Percentiles rank a stretch among this genome's conserved stretches.
Conservation (phyloP, 345 rosid species). For the Salix udensis region DNA sequence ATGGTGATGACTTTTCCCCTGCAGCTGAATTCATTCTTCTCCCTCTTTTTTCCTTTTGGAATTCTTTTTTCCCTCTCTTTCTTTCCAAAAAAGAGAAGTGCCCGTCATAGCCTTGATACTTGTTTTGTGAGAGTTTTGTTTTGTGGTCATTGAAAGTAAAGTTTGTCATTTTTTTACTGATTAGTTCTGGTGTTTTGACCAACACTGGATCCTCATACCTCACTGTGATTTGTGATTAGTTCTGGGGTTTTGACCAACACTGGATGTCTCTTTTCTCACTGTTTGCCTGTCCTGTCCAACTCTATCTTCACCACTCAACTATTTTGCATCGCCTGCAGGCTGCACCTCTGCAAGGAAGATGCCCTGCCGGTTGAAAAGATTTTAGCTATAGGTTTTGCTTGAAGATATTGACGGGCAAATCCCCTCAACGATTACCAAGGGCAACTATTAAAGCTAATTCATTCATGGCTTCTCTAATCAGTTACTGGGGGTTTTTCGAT, state of each 20-base stretch:
- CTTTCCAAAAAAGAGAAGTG: slow-evolving; percentile 9
- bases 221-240: neutral
- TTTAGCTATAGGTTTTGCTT: neutral
- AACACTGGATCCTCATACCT: neutral
- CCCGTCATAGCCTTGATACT: slow-evolving; percentile 14
- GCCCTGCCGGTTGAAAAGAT: no score
- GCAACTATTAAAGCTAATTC: no score
- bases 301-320: neutral
- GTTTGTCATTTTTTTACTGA: slow-evolving; percentile 6
- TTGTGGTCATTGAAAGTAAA: slow-evolving; percentile 19
- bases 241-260: neutral
- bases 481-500: no score
- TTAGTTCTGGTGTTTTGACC: neutral
- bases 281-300: neutral
- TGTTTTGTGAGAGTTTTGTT: slow-evolving; percentile 27
- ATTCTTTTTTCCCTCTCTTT: neutral
- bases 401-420: neutral
- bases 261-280: neutral
- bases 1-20: slow-evolving; percentile 27
- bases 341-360: no score
- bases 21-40: slow-evolving; percentile 23
- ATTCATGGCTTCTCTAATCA: no score
- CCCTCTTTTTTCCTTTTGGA: neutral
- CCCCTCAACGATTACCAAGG: neutral
- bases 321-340: neutral